These are phyloP conservation scores for Lyophyllum semitale DNA, from an alignment of 768 basidiomycete genomes.

Conservation along the genomic window DNA sequence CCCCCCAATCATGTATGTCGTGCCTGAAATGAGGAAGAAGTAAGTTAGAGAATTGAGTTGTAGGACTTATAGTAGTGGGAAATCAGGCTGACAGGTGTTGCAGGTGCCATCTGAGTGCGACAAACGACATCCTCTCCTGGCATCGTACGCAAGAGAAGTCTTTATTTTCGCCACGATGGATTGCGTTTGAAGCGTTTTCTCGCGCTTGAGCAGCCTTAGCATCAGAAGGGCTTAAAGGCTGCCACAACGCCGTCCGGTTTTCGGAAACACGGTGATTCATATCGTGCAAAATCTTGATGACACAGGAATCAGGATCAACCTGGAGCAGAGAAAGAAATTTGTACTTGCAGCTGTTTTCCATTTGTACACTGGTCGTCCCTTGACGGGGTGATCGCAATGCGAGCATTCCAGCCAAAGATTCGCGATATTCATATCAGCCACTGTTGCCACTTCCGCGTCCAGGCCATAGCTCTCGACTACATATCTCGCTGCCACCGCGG, in stretches of 20 bases:
- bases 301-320: background rate
- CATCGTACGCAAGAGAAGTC: constrained; percentile 19
- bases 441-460: constrained; percentile 14
- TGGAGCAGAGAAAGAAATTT: no score
- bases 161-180: background rate
- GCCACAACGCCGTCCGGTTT: constrained; percentile 10
- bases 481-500: constrained; percentile 15
- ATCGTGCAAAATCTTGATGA: constrained; percentile 21
- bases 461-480: constrained; percentile 19
- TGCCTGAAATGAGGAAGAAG: constrained; percentile 12
- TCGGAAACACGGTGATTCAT: constrained; percentile 19
- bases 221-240: constrained; percentile 13
- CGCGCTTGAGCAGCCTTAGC: constrained; percentile 17
- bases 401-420: constrained; percentile 22
- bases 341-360: constrained; percentile 26
- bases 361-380: constrained; percentile 19
- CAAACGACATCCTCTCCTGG: constrained; percentile 3
- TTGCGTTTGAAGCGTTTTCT: constrained; percentile 9
- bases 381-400: constrained; percentile 15
- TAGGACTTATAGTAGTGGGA: background rate
- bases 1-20: constrained; percentile 11
- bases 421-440: constrained; percentile 20
- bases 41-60: background rate
- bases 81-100: background rate
- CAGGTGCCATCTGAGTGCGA: background rate